Conservation (phyloP, 192 early-diverging fungal species). For the Phlyctochytrium arcticum region DNA sequence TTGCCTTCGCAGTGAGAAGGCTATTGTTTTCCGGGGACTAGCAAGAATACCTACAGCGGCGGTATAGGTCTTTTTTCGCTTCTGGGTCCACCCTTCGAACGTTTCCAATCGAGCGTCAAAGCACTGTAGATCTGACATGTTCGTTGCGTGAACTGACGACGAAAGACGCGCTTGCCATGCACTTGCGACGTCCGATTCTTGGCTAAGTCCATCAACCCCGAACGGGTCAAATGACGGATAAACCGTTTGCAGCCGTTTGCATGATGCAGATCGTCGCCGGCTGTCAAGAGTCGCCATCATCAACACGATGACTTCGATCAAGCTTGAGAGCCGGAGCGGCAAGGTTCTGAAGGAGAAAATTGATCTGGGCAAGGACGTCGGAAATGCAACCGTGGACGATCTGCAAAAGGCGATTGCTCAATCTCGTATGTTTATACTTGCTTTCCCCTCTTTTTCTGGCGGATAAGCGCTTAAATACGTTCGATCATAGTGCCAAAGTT, state of each 20-base stretch:
- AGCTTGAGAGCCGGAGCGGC: constrained; percentile 22
- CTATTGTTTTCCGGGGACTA: too few relatives aligned
- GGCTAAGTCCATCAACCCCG: background rate
- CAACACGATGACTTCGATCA: constrained; percentile 12
- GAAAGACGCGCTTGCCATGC: background rate
- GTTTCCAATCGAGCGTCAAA: background rate
- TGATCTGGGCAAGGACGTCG: constrained; percentile 17
- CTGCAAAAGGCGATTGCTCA: constrained; percentile 65
- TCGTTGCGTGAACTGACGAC: background rate
- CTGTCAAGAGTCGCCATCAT: too few relatives aligned
- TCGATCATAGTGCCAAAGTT: constrained; percentile 47
- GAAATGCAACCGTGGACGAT: constrained; percentile 61
- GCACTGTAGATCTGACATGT: background rate
- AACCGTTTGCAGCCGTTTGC: background rate
- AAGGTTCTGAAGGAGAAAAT: constrained; percentile 28
- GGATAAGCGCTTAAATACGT: background rate
- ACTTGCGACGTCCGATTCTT: too few relatives aligned
- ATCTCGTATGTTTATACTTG: constrained; percentile 32
- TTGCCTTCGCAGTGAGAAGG: background rate
- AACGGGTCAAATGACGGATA: background rate
- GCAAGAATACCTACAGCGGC: background rate
- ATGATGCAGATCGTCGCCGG: too few relatives aligned
- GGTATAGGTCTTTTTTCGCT: constrained; percentile 2
- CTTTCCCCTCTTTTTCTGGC: background rate
- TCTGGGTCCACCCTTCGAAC: background rate